These are phyloP conservation scores for Globisporangium cederbergense DNA, from an alignment of 352 stramenopile genomes.

Conservation along the genomic window DNA sequence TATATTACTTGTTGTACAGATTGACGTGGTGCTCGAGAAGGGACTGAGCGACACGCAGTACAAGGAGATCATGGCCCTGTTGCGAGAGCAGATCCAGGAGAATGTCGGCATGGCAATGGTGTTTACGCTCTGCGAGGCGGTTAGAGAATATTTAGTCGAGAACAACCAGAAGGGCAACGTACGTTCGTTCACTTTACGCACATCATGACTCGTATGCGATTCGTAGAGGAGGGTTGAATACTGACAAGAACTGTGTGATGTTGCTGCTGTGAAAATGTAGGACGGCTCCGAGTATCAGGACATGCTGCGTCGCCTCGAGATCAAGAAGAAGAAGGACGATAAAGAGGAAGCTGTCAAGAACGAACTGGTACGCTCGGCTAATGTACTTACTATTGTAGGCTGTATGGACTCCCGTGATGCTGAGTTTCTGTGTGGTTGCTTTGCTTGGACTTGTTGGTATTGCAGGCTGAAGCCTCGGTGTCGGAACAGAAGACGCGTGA, in stretches of 20 bases:
- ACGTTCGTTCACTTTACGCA: conserved; percentile 16
- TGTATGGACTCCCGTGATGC: not conserved
- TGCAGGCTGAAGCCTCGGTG: conserved; percentile 3
- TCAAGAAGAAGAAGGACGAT: conserved; percentile 78
- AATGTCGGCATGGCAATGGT: conserved; percentile 88
- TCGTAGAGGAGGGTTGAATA: not conserved
- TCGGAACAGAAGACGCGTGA: conserved; percentile 16
- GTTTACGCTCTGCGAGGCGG: conserved; percentile 79
- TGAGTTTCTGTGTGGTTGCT: not conserved
- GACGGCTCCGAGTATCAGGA: conserved; percentile 87
- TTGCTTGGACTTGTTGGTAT: not conserved
- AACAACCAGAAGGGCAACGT: conserved; percentile 86
- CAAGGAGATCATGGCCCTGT: conserved; percentile 70
- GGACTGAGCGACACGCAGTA: conserved; percentile 72
- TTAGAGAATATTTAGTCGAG: conserved; percentile 85
- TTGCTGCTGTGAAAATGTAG: conserved; percentile 23
- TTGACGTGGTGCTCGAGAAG: conserved; percentile 78
- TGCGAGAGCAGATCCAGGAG: conserved; percentile 65
- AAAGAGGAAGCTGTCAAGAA: conserved; percentile 49
- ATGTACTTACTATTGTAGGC: too few species aligned
- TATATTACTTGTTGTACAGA: conserved; percentile 20
- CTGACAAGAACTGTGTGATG: not conserved
- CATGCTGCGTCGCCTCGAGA: conserved; percentile 82
- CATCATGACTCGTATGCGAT: not conserved
- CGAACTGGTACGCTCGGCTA: conserved; percentile 26